Evolutionary conservation across 768 basidiomycete species (phyloP).

Genomic region (Tulasnella calospora): DNA sequence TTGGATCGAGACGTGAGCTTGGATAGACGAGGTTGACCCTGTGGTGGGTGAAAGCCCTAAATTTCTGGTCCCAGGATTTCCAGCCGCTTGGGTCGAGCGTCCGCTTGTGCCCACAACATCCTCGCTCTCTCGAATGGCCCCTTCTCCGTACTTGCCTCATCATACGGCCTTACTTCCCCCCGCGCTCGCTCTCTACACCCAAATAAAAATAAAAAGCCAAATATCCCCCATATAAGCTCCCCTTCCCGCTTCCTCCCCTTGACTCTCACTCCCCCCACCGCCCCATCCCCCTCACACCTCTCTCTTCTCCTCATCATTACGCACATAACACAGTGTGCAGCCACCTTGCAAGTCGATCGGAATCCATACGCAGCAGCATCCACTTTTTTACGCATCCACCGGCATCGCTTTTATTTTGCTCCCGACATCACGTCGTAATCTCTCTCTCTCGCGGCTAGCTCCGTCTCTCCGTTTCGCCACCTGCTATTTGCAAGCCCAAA

Average conservation of each 20-base stretch:
- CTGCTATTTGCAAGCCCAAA: neutral
- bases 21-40: neutral
- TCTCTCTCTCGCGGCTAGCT: neutral
- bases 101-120: neutral
- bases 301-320: neutral
- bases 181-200: neutral
- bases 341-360: slow-evolving; percentile 1
- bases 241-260: slow-evolving; percentile 16
- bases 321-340: neutral
- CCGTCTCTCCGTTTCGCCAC: neutral
- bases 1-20: neutral
- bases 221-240: slow-evolving; percentile 12
- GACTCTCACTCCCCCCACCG: neutral
- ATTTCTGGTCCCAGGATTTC: neutral
- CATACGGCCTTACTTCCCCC: neutral
- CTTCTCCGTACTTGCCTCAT: neutral
- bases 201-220: neutral
- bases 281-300: neutral
- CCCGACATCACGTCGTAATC: neutral
- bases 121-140: slow-evolving; percentile 1
- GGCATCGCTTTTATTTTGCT: neutral
- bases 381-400: neutral
- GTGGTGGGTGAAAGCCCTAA: neutral
- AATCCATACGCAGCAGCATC: neutral
- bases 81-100: too few relatives aligned